Evolutionary conservation across 805 yeast species (phyloP), one percentile per base, ranked within the genome.

Genomic region (Myxozyma udenii): DNA sequence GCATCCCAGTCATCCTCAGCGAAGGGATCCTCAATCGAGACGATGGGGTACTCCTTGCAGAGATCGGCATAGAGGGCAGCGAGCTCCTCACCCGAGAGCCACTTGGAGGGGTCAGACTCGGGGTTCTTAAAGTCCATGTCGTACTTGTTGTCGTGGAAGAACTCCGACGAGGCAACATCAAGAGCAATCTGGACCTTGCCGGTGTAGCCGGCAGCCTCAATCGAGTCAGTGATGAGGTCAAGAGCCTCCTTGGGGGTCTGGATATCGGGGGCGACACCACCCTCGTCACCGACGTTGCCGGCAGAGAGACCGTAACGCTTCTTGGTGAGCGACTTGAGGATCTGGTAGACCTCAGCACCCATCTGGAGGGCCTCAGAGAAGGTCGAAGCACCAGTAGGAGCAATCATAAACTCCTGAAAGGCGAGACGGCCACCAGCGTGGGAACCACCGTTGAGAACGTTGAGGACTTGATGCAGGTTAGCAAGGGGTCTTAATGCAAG

Each of bases 281-380:
- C 98, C 82, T 91, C 98, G 77, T 91, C 98, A 83, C 98, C 98
- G 72, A 91, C 98, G 79, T 91, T 91, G 78, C 96, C 98, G 69
- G 98, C 98, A 61, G 95, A 84, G 71, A 87, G 85, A 72, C 98
- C 98, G 85, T 91, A 93, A 74, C 78, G 80, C 84, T 87, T 84
- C 83, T 87, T 87, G 74, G 98, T 85, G 68, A 86, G 78, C 62
- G 90, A 75, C 81, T 93, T 93, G 75, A 91, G 83, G 78, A 80
- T 79, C 84, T 91, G 98, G 93, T 91, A 91, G 66, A 90, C 96
- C 81, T 91, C 98, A 60, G 96, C 74, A 74, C 98, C 98, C 63
- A 87, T 86, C 81, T 96, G 87, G 74, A 93, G 76, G 66, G 95
- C 98, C 78, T 91, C 98, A 62, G 95, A 71, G 84, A 91, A 93